phyloP scores from a whole-genome alignment of 192 early-diverging fungal species.

The Coemansia sp. region DNA sequence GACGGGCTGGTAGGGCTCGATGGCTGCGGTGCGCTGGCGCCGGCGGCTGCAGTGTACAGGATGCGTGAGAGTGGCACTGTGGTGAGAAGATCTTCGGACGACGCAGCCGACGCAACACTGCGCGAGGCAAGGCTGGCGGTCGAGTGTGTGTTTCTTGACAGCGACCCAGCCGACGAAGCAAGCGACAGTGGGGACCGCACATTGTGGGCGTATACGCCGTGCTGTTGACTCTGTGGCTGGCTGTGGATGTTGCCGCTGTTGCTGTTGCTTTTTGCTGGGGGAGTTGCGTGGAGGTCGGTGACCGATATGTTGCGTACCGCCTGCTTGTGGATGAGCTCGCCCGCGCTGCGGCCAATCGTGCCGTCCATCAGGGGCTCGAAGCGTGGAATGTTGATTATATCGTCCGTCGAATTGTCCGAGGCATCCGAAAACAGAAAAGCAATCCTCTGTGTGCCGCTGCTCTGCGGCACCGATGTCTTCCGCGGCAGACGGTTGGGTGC shows the following conservation, averaged over 20 bases:
- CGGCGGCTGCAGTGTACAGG: background rate
- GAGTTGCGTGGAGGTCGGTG: background rate
- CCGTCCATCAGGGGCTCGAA: constrained; percentile 20
- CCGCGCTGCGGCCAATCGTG: constrained; percentile 22
- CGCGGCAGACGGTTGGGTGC: constrained; percentile 8
- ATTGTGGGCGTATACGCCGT: background rate
- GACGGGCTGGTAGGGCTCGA: background rate
- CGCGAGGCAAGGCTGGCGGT: background rate
- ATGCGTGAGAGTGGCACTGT: constrained; percentile 17
- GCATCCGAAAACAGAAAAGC: constrained; percentile 5
- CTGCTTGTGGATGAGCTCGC: constrained; percentile 41
- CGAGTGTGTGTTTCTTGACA: background rate
- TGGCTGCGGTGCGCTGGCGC: background rate
- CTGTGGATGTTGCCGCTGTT: background rate
- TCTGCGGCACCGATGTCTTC: constrained; percentile 16
- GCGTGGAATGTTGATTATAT: constrained; percentile 28
- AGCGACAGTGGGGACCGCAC: background rate
- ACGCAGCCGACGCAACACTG: constrained; percentile 4
- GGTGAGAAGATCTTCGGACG: constrained; percentile 12
- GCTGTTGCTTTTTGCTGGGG: background rate
- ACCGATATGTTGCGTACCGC: constrained; percentile 39
- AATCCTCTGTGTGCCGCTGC: constrained; percentile 4
- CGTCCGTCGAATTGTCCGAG: constrained; percentile 14
- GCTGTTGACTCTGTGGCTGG: background rate
- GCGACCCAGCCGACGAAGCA: constrained; percentile 3